phyloP scores from a whole-genome alignment of 192 early-diverging fungal genomes.

The Coemansia sp. region DNA sequence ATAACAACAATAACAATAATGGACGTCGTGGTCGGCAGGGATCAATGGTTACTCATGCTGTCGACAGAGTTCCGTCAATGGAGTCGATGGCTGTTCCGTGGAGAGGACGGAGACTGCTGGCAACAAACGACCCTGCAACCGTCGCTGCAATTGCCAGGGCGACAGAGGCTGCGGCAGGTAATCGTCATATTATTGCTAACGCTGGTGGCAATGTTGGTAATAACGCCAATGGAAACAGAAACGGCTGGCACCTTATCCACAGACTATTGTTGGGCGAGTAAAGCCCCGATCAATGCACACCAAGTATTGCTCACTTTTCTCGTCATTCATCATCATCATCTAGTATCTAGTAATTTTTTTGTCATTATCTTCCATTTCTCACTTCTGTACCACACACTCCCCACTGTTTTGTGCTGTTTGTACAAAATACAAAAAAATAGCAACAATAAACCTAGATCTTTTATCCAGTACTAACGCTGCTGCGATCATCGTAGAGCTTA shows the following conservation, averaged over 20 bases:
- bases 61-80: not conserved
- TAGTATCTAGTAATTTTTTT: no score
- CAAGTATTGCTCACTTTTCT: not conserved
- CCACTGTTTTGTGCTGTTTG: not conserved
- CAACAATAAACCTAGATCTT: not conserved
- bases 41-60: not conserved
- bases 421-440: not conserved
- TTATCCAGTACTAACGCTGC: no score
- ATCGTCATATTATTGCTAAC: not conserved
- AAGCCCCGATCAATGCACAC: not conserved
- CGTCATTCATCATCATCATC: no score
- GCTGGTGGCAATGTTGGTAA: not conserved
- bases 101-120: not conserved
- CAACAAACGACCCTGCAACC: not conserved
- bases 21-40: not conserved
- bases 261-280: conserved; percentile 21
- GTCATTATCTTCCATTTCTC: no score
- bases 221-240: not conserved
- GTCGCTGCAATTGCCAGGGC: not conserved
- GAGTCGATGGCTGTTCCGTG: conserved; percentile 6
- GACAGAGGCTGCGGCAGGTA: not conserved
- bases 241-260: conserved; percentile 19
- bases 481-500: not conserved
- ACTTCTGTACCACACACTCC: no score
- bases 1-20: not conserved